Base-by-base conservation (phyloP, 2,329 filamentous ascomycete species). In the Hymenoscyphus infarciens region DNA sequence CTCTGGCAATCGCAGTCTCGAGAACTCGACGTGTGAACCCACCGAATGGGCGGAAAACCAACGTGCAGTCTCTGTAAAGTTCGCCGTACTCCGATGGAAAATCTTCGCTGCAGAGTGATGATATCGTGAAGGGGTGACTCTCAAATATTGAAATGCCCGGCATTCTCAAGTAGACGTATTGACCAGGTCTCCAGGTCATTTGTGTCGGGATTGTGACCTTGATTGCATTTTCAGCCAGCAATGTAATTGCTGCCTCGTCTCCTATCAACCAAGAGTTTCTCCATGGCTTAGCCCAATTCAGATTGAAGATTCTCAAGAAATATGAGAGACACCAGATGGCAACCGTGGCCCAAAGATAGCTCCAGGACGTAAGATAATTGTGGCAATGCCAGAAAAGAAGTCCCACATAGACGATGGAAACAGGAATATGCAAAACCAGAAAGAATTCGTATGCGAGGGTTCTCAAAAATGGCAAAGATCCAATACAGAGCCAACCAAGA, bases 361-460 rank as follows among this genome's bases (percentile, higher is more conserved):
- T 81, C 93, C 93, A 97, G 0, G 93, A 96, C 61, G 87, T 88
- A 42, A 97, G 83, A 69, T 90, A 96, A 76, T 97, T 97, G 76
- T 93, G 90, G 71, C 91, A 95, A 75, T 98, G 94, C 94, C 94
- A 98, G 78, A 98, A 96, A 31, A 98, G 82, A 74, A 96, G 83
- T 1, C 83, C 93, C 6, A 97, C 79, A 72, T 95, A 96, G 15
- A 90, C 79, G 45, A 93, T 83, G 0, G 91, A 88, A 10, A 92
- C 88, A 0, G 94, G 92, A 0, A 93, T 85, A 73, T 98, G 94
- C 2, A 96, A 78, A 33, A 88, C 76, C 19, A 94, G 86, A 72
- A 98, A 98, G 0, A 92, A 76, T 74, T 98, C 94, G 75, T 97
- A 98, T 68, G 91, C 88, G 67, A 86, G 80, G 64, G 88, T 82